phyloP scores from a whole-genome alignment of 148 eudicot species.

The Fagopyrum homotropicum region DNA sequence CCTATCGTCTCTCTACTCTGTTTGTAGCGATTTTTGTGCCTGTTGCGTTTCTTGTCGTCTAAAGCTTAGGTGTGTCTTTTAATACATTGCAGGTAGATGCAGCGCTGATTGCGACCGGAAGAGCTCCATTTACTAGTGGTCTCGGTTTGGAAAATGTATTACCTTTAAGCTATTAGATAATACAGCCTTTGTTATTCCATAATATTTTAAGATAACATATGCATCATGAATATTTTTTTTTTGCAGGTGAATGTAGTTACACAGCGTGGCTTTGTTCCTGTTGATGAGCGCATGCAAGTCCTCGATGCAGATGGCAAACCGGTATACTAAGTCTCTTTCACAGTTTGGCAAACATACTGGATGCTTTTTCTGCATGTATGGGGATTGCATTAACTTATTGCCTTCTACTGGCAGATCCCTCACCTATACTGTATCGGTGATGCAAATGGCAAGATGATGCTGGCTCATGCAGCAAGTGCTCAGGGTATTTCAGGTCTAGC shows the following conservation, averaged over 20 bases:
- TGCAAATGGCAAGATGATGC: conserved; percentile 99
- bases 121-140: conserved; percentile 91
- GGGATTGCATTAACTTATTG: not conserved
- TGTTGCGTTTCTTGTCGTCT: not conserved
- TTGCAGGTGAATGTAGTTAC: conserved; percentile 82
- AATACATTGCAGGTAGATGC: conserved; percentile 72
- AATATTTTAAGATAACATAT: not conserved
- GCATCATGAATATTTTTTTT: not conserved
- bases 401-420: conserved; percentile 58
- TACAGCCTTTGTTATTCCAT: not conserved
- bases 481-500: conserved; percentile 85
- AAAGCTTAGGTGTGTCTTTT: not conserved
- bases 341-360: not conserved
- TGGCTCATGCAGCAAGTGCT: conserved; percentile 99
- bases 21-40: not conserved
- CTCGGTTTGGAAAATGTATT: conserved; percentile 93
- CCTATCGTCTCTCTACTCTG: no score
- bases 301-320: conserved; percentile 75
- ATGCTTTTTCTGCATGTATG: conserved; percentile 5
- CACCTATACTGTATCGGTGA: conserved; percentile 97
- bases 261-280: conserved; percentile 94
- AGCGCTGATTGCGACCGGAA: conserved; percentile 98
- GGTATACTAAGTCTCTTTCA: conserved; percentile 29
- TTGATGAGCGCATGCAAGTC: conserved; percentile 95
- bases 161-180: not conserved